phyloP scores from a whole-genome alignment of 805 yeast genomes.

The Wickerhamomyces pijperi region DNA sequence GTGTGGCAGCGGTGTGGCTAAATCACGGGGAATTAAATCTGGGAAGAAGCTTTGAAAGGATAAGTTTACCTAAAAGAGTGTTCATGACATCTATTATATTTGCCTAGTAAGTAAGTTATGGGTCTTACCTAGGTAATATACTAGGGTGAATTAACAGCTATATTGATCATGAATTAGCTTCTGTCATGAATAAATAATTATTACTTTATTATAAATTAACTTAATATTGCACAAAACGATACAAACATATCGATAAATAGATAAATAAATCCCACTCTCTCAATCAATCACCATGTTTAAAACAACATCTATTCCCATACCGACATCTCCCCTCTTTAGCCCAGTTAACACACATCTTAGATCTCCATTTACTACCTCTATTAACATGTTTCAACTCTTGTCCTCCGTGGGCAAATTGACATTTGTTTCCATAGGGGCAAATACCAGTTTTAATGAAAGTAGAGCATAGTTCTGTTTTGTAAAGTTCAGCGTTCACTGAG shows the following conservation, averaged over 20 bases:
- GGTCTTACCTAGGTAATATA: too few species aligned
- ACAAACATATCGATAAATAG: background rate
- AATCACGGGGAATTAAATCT: too few species aligned
- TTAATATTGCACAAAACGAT: too few species aligned
- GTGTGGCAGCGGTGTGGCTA: too few species aligned
- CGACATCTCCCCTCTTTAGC: constrained; percentile 69
- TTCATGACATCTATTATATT: too few species aligned
- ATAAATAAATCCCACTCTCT: background rate
- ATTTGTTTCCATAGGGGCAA: constrained; percentile 84
- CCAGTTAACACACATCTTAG: constrained; percentile 90
- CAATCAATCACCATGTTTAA: constrained; percentile 51
- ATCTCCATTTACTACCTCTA: constrained; percentile 76
- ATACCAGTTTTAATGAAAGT: constrained; percentile 57
- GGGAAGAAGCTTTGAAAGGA: too few species aligned
- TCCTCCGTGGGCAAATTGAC: constrained; percentile 91
- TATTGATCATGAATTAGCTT: too few species aligned
- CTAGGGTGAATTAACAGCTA: too few species aligned
- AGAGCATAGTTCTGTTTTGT: constrained; percentile 85
- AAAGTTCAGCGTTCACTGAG: constrained; percentile 45
- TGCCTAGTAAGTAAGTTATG: too few species aligned
- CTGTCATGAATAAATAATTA: too few species aligned
- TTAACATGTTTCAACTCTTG: constrained; percentile 63
- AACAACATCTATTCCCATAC: constrained; percentile 86
- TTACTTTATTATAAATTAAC: too few species aligned
- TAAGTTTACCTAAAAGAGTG: too few species aligned